Evolutionary conservation across 495 filamentous ascomycete genomes (phyloP).

Genomic region (Neurospora cerealis): DNA sequence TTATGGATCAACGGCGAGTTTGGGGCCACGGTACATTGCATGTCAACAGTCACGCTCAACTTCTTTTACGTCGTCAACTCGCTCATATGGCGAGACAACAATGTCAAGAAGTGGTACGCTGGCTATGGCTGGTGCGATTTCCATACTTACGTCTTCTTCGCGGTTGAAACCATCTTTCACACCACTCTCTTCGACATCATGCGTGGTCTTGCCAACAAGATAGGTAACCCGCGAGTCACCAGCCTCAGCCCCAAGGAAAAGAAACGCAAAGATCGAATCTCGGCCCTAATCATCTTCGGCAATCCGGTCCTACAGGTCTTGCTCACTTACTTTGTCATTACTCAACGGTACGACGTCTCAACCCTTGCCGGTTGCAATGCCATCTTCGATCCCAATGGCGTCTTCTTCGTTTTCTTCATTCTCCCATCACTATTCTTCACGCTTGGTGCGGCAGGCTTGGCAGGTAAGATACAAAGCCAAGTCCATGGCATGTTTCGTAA

Average conservation of each 20-base stretch:
- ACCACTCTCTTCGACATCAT: constrained; percentile 63
- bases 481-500: background rate
- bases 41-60: constrained; percentile 56
- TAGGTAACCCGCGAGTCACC: constrained; percentile 46
- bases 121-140: constrained; percentile 78
- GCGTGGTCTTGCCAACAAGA: constrained; percentile 65
- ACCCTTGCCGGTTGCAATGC: constrained; percentile 64
- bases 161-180: constrained; percentile 50
- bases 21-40: constrained; percentile 51
- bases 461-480: constrained; percentile 46
- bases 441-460: constrained; percentile 54
- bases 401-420: constrained; percentile 52
- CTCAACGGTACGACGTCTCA: constrained; percentile 61
- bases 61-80: constrained; percentile 64
- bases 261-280: constrained; percentile 42
- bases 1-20: constrained; percentile 52
- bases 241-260: constrained; percentile 41
- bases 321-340: constrained; percentile 59
- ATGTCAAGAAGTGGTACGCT: constrained; percentile 57
- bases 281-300: constrained; percentile 59
- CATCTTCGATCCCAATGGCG: constrained; percentile 59
- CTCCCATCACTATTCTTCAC: constrained; percentile 60
- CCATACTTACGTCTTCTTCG: constrained; percentile 50
- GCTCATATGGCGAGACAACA: constrained; percentile 69
- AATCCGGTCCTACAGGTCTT: constrained; percentile 55